These are phyloP conservation scores for Wallacemonas collosoma DNA, from an alignment of 208 protist genomes.

Conservation along the genomic window DNA sequence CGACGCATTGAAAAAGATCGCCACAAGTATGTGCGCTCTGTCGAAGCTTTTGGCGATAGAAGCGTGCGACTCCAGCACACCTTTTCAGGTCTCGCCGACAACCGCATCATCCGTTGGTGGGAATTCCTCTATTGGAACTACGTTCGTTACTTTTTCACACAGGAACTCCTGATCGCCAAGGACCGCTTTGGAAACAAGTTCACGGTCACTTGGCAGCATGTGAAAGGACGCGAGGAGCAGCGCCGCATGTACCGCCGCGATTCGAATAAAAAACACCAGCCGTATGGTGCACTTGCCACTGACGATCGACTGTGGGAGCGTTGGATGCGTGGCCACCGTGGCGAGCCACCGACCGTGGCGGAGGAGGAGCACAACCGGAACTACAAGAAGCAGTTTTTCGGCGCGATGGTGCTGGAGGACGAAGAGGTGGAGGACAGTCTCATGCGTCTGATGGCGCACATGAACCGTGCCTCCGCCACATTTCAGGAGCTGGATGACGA, in stretches of 20 bases:
- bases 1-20: constrained; percentile 49
- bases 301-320: constrained; percentile 88
- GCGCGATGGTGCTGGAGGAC: constrained; percentile 84
- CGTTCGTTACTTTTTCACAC: constrained; percentile 88
- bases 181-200: constrained; percentile 92
- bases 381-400: constrained; percentile 88
- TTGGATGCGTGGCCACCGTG: constrained; percentile 88
- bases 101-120: constrained; percentile 88
- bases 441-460: constrained; percentile 88
- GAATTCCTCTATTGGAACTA: constrained; percentile 89
- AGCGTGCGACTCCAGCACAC: constrained; percentile 83
- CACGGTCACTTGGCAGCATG: constrained; percentile 85
- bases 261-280: constrained; percentile 81
- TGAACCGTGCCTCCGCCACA: constrained; percentile 75
- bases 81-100: constrained; percentile 84
- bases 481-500: constrained; percentile 90
- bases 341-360: constrained; percentile 76
- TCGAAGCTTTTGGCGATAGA: constrained; percentile 86
- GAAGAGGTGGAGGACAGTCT: constrained; percentile 90
- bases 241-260: constrained; percentile 88
- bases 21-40: constrained; percentile 69
- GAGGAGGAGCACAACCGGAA: constrained; percentile 84
- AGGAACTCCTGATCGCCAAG: constrained; percentile 89
- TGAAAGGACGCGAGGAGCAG: constrained; percentile 85
- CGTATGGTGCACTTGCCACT: constrained; percentile 84